Percentiles rank a stretch among this genome's conserved stretches.
Conservation (phyloP, 2,329 filamentous ascomycete species). For the Cercospora sp. region DNA sequence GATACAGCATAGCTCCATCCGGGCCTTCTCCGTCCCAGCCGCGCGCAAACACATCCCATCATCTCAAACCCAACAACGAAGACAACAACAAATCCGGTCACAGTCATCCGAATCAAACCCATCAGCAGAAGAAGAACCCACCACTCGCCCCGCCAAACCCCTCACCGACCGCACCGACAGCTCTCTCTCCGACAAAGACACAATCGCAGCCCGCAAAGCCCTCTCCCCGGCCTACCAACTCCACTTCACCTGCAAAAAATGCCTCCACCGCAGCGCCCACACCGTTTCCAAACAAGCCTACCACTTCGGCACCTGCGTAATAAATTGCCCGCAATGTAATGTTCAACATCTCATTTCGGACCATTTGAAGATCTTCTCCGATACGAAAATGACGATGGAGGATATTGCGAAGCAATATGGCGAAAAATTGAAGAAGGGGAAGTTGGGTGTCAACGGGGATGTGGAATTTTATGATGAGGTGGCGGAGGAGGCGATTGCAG, state of each 20-base stretch:
- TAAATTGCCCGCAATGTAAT: slow-evolving; percentile 82
- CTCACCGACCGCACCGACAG: slow-evolving; percentile 36
- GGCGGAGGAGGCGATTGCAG: slow-evolving; percentile 18
- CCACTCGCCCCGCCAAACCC: slow-evolving; percentile 18
- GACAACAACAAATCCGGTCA: slow-evolving; percentile 16
- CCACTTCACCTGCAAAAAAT: slow-evolving; percentile 85
- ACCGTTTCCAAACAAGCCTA: slow-evolving; percentile 92
- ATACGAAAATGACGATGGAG: slow-evolving; percentile 70
- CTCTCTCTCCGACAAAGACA: slow-evolving; percentile 31
- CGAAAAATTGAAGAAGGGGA: slow-evolving; percentile 69
- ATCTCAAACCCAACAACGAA: slow-evolving; percentile 12
- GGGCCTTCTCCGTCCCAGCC: slow-evolving; percentile 17
- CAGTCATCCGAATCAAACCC: slow-evolving; percentile 17
- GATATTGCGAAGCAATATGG: slow-evolving; percentile 77
- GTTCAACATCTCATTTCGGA: slow-evolving; percentile 91
- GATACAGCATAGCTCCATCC: slow-evolving; percentile 20
- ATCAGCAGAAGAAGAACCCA: not conserved
- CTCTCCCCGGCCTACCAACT: slow-evolving; percentile 74
- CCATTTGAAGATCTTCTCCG: slow-evolving; percentile 79
- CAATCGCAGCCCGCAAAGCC: slow-evolving; percentile 45
- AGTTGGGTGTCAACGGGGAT: slow-evolving; percentile 74
- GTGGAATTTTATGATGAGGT: slow-evolving; percentile 90
- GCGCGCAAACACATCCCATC: slow-evolving; percentile 15
- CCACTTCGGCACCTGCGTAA: slow-evolving; percentile 83
- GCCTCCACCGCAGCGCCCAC: slow-evolving; percentile 77